A percentile compares a stretch with the other conserved stretches of the same genome.
phyloP scores from a whole-genome alignment of 1,139 yeast genomes.

The Zygoascus sp. region DNA sequence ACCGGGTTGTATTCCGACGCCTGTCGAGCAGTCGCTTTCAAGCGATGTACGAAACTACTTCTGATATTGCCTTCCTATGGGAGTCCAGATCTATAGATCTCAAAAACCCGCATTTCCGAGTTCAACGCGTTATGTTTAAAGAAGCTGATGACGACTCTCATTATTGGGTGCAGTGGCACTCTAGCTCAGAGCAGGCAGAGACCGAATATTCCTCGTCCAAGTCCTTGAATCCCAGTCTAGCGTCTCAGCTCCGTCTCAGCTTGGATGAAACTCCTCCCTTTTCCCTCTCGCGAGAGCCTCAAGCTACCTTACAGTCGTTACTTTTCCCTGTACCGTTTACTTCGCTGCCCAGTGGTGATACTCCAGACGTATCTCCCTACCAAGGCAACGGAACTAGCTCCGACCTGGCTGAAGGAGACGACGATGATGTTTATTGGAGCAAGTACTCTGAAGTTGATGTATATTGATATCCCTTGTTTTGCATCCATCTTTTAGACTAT shows the following conservation, averaged over 20 bases:
- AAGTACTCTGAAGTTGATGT: conserved; percentile 13
- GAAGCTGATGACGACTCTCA: conserved; percentile 29
- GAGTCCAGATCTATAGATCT: conserved; percentile 25
- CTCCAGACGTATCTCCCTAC: no score
- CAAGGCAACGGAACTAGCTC: neutral
- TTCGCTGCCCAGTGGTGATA: no score
- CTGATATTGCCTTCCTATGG: conserved; percentile 26
- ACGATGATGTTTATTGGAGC: conserved; percentile 12
- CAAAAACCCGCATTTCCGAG: conserved; percentile 18
- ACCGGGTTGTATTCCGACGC: conserved; percentile 17
- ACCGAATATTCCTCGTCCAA: conserved; percentile 5
- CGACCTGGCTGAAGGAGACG: conserved; percentile 11
- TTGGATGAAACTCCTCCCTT: neutral
- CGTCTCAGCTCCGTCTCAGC: neutral
- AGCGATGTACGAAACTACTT: conserved; percentile 19
- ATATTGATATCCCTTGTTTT: neutral
- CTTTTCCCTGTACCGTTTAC: no score
- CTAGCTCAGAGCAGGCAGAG: conserved; percentile 1
- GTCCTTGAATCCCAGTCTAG: conserved; percentile 1
- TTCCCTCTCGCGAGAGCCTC: neutral
- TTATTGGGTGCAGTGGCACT: conserved; percentile 26
- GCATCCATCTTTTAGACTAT: neutral
- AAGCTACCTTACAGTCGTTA: no score
- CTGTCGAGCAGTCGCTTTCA: conserved; percentile 23
- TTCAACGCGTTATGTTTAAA: conserved; percentile 23